These are phyloP conservation scores for Sporobolomyces roseus DNA, from an alignment of 768 basidiomycete genomes.

Conservation along the genomic window DNA sequence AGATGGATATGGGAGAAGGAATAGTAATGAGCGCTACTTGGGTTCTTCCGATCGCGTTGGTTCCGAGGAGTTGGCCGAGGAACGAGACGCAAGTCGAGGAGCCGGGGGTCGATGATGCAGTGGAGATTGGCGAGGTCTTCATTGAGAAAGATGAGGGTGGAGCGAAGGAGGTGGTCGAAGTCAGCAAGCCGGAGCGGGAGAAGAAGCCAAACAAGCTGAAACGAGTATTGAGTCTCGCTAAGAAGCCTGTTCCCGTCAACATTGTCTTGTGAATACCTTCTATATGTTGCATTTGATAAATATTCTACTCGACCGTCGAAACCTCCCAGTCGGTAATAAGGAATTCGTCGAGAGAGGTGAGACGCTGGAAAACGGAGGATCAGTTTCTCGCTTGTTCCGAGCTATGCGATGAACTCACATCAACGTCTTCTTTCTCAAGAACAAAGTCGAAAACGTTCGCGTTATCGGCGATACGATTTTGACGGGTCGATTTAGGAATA, in stretches of 20 bases:
- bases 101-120: too few relatives aligned
- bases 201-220: not conserved
- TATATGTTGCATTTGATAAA: not conserved
- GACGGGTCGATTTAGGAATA: slow-evolving; percentile 54
- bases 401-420: slow-evolving; percentile 23
- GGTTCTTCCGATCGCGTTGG: slow-evolving; percentile 17
- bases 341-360: slow-evolving; percentile 26
- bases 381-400: too few relatives aligned
- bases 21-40: slow-evolving; percentile 23
- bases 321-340: slow-evolving; percentile 39
- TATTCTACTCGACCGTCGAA: slow-evolving; percentile 33
- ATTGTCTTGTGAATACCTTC: not conserved
- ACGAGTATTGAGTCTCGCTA: slow-evolving; percentile 11
- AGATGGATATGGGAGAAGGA: slow-evolving; percentile 17
- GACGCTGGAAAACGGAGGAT: not conserved
- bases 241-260: not conserved
- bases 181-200: not conserved
- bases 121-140: not conserved
- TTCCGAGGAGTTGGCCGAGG: too few relatives aligned
- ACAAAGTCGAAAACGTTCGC: slow-evolving; percentile 54
- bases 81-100: too few relatives aligned
- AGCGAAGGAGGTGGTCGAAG: not conserved
- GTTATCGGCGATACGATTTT: slow-evolving; percentile 52
- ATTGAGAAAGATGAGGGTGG: not conserved
- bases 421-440: slow-evolving; percentile 52